A percentile compares a stretch with the other conserved stretches of the same genome.
Conservation (phyloP, 495 filamentous ascomycete genomes). For the Penicillium simplicissimum region DNA sequence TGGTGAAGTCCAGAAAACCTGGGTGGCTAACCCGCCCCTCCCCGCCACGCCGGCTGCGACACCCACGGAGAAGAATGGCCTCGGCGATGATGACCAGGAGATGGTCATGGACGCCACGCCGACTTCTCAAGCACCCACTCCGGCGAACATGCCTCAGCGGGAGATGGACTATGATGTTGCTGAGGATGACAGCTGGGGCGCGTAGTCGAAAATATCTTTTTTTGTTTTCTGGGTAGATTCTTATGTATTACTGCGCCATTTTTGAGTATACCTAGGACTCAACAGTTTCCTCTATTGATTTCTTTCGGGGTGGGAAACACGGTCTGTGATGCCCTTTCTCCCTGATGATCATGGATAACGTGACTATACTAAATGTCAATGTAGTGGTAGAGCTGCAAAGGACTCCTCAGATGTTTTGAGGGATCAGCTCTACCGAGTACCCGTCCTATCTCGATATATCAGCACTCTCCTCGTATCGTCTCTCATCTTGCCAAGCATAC, state of each 20-base stretch:
- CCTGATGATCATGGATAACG: not conserved
- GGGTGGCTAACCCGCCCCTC: conserved; percentile 58
- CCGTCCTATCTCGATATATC: conserved; percentile 21
- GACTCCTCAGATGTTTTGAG: conserved; percentile 25
- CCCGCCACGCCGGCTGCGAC: conserved; percentile 16
- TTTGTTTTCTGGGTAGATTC: not conserved
- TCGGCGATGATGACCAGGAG: conserved; percentile 38
- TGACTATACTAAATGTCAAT: not conserved
- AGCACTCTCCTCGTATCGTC: too few relatives aligned
- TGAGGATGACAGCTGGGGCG: conserved; percentile 52
- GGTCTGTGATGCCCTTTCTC: not conserved
- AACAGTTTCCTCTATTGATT: conserved; percentile 7
- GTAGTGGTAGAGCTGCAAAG: too few relatives aligned
- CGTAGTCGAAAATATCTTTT: conserved; percentile 11
- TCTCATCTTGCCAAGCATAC: too few relatives aligned
- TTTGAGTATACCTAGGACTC: conserved; percentile 11
- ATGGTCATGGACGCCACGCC: conserved; percentile 39
- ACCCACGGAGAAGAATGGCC: conserved; percentile 29
- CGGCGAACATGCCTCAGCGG: conserved; percentile 9
- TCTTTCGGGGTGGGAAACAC: not conserved
- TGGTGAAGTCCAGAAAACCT: conserved; percentile 73
- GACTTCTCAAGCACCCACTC: conserved; percentile 22
- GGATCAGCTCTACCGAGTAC: conserved; percentile 32
- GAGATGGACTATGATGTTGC: conserved; percentile 57
- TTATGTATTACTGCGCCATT: conserved; percentile 13